Percentiles rank a stretch among this genome's conserved stretches.
phyloP scores from a whole-genome alignment of 768 basidiomycete species.

The Paxillus rubicundulus region DNA sequence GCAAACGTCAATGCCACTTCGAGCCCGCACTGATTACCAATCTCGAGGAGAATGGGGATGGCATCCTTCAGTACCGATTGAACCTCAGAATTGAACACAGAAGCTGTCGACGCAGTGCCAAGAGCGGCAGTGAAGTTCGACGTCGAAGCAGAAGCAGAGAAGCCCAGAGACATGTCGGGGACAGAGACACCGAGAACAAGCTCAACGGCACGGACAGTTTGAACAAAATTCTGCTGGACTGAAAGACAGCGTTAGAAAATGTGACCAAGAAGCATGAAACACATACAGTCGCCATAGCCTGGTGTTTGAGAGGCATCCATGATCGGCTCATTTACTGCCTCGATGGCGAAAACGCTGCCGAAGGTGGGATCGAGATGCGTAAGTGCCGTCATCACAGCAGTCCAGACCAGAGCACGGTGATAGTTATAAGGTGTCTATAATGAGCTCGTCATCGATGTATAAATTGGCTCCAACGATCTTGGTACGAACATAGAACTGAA shows the following conservation, averaged over 20 bases:
- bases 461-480: not conserved
- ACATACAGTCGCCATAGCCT: slow-evolving; percentile 65
- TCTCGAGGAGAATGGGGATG: slow-evolving; percentile 35
- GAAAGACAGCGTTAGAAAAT: slow-evolving; percentile 3
- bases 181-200: slow-evolving; percentile 52
- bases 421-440: slow-evolving; percentile 63
- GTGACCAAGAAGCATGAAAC: not conserved
- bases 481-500: slow-evolving; percentile 67
- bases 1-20: slow-evolving; percentile 21
- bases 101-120: slow-evolving; percentile 8
- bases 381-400: slow-evolving; percentile 72
- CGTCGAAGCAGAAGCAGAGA: slow-evolving; percentile 18
- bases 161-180: slow-evolving; percentile 6
- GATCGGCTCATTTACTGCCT: slow-evolving; percentile 78
- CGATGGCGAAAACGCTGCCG: slow-evolving; percentile 62
- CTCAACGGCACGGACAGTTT: slow-evolving; percentile 65
- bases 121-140: slow-evolving; percentile 39
- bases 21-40: slow-evolving; percentile 23
- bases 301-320: slow-evolving; percentile 70
- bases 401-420: slow-evolving; percentile 77
- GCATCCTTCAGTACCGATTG: slow-evolving; percentile 33
- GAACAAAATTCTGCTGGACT: slow-evolving; percentile 73
- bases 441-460: slow-evolving; percentile 1
- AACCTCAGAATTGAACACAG: slow-evolving; percentile 31
- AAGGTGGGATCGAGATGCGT: slow-evolving; percentile 70